Evolutionary conservation across 1,139 yeast genomes (phyloP).

Genomic region (Chernovozyma sophiae-reginae): DNA sequence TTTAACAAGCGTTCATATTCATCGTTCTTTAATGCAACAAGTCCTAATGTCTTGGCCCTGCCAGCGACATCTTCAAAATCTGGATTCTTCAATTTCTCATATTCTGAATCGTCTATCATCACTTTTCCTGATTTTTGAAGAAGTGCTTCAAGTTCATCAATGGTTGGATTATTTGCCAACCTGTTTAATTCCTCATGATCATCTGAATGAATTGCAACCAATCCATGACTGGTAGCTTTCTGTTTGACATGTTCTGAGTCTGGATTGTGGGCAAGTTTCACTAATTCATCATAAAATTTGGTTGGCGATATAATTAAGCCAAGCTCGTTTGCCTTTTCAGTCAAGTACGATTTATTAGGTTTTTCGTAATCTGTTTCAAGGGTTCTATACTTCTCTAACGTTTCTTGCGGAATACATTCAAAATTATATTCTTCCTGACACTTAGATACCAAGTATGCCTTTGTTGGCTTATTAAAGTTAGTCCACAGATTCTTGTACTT

Average conservation of each 20-base stretch:
- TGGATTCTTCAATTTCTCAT: conserved; percentile 10
- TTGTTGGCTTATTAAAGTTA: conserved; percentile 23
- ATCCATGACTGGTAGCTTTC: conserved; percentile 20
- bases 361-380: conserved; percentile 27
- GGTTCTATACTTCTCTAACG: conserved; percentile 18
- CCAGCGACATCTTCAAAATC: conserved; percentile 11
- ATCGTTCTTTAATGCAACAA: conserved; percentile 14
- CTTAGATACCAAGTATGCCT: conserved; percentile 23
- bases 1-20: conserved; percentile 18
- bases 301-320: conserved; percentile 31
- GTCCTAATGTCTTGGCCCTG: conserved; percentile 16
- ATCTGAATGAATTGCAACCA: conserved; percentile 15
- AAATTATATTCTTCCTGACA: conserved; percentile 19
- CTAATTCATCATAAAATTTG: conserved; percentile 26
- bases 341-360: conserved; percentile 22
- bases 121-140: conserved; percentile 2
- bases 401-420: conserved; percentile 22
- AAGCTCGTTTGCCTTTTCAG: conserved; percentile 26
- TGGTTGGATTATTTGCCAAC: conserved; percentile 17
- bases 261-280: conserved; percentile 22
- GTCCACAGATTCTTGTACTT: conserved; percentile 14
- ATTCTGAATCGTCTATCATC: conserved; percentile 9
- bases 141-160: conserved; percentile 11
- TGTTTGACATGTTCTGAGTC: conserved; percentile 21
- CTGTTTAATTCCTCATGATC: conserved; percentile 16